Conservation (phyloP, 768 basidiomycete species). For the Trametes elegans region DNA sequence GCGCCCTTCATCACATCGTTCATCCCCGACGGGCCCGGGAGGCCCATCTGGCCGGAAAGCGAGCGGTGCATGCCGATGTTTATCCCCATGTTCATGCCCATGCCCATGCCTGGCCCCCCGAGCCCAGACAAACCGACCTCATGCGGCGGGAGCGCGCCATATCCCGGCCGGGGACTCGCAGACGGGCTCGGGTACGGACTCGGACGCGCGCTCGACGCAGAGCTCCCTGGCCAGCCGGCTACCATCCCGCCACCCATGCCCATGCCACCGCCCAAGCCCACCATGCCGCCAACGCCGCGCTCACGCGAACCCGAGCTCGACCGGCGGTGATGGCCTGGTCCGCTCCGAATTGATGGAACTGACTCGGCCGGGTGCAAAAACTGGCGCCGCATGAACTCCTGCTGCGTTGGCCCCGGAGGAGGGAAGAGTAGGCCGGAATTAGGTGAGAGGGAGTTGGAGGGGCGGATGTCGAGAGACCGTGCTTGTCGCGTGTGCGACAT, state of each 20-base stretch:
- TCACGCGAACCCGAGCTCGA: slow-evolving; percentile 41
- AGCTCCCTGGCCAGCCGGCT: slow-evolving; percentile 22
- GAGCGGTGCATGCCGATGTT: slow-evolving; percentile 20
- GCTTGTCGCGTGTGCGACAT: slow-evolving; percentile 45
- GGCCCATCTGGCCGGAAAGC: slow-evolving; percentile 18
- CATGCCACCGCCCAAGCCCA: slow-evolving; percentile 13
- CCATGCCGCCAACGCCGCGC: slow-evolving; percentile 24
- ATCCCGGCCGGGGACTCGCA: slow-evolving; percentile 55
- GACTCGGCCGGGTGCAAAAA: slow-evolving; percentile 42
- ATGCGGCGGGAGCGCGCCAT: slow-evolving; percentile 42
- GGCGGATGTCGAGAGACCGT: slow-evolving; percentile 61
- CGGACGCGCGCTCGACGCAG: slow-evolving; percentile 35
- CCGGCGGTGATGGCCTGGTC: slow-evolving; percentile 38
- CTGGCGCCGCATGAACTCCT: slow-evolving; percentile 42
- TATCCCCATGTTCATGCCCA: slow-evolving; percentile 19
- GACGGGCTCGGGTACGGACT: slow-evolving; percentile 71
- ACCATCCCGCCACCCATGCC: slow-evolving; percentile 16
- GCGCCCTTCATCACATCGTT: background rate
- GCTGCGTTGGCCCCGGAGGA: slow-evolving; percentile 35
- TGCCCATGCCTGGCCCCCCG: slow-evolving; percentile 1
- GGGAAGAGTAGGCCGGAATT: slow-evolving; percentile 23
- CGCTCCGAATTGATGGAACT: slow-evolving; percentile 35
- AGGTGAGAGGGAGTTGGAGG: slow-evolving; percentile 30
- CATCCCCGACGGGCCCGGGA: slow-evolving; percentile 8
- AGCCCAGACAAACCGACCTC: slow-evolving; percentile 13